Percentiles rank a stretch among this genome's conserved stretches.
phyloP scores from a whole-genome alignment of 2,329 filamentous ascomycete genomes.

The Trichoderma oligosporum region DNA sequence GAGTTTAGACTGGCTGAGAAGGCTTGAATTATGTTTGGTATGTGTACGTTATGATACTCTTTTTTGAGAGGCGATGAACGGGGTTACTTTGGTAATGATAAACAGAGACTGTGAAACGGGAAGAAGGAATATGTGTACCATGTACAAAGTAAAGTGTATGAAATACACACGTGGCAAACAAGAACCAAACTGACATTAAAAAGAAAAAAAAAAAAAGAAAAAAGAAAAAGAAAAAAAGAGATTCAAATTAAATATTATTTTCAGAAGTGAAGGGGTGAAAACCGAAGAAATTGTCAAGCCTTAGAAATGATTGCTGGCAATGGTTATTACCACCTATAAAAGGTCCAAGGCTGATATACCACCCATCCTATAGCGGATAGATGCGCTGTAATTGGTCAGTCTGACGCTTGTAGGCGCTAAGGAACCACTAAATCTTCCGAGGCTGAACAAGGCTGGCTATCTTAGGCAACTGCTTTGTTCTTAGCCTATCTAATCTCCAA shows the following conservation, averaged over 20 bases:
- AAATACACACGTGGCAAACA: too few relatives aligned
- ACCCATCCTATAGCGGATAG: slow-evolving; percentile 32
- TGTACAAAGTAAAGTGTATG: neutral
- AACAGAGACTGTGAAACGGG: neutral
- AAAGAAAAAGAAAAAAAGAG: too few relatives aligned
- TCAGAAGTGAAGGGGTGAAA: too few relatives aligned
- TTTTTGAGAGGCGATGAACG: neutral
- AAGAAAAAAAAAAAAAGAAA: too few relatives aligned
- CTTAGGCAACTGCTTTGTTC: slow-evolving; percentile 18
- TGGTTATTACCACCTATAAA: too few relatives aligned
- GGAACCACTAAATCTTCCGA: slow-evolving; percentile 8
- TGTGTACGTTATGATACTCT: neutral
- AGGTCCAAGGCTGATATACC: too few relatives aligned
- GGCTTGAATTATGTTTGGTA: slow-evolving; percentile 9
- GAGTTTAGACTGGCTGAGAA: slow-evolving; percentile 48
- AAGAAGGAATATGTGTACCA: neutral
- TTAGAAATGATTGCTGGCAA: too few relatives aligned
- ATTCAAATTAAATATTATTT: too few relatives aligned
- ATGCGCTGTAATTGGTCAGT: slow-evolving; percentile 28
- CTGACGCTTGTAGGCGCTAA: neutral
- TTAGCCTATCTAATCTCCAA: slow-evolving; percentile 11
- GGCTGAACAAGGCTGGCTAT: slow-evolving; percentile 20
- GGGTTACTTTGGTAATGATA: neutral
- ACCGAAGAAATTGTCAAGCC: too few relatives aligned
- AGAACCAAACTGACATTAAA: too few relatives aligned